These are phyloP conservation scores for Datisca glomerata DNA, from an alignment of 306 rosid genomes.

Conservation along the genomic window DNA sequence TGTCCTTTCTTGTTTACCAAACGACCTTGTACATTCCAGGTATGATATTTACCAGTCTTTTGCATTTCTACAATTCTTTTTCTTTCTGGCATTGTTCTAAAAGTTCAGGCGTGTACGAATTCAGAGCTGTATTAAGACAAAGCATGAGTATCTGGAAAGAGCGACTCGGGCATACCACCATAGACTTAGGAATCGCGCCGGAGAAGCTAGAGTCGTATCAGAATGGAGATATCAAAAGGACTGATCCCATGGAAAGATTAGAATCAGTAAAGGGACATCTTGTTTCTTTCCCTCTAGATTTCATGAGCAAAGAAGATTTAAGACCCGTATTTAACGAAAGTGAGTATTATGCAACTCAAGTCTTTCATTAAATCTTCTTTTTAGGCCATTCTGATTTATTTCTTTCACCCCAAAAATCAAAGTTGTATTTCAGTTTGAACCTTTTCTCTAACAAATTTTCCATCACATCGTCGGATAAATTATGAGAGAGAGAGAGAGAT, in stretches of 20 bases:
- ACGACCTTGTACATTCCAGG: slow-evolving; percentile 84
- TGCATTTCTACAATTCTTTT: too few relatives aligned
- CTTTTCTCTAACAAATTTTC: not conserved
- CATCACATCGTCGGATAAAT: not conserved
- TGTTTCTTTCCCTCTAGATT: slow-evolving; percentile 83
- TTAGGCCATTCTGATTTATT: too few relatives aligned
- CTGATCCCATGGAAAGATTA: slow-evolving; percentile 62
- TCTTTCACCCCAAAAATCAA: not conserved
- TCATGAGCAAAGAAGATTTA: slow-evolving; percentile 83
- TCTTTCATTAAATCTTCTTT: slow-evolving; percentile 36
- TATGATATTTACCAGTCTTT: too few relatives aligned
- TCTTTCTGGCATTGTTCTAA: not conserved
- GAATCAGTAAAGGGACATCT: slow-evolving; percentile 69
- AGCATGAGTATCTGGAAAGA: slow-evolving; percentile 57
- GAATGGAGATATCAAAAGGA: slow-evolving; percentile 39
- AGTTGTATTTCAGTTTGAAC: not conserved
- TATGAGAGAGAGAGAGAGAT: not conserved
- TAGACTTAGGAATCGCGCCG: slow-evolving; percentile 89
- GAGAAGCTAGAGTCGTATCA: slow-evolving; percentile 38
- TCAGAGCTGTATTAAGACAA: slow-evolving; percentile 80
- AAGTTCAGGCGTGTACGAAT: not conserved
- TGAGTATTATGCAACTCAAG: slow-evolving; percentile 86
- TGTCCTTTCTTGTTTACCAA: slow-evolving; percentile 83
- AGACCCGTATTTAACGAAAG: slow-evolving; percentile 91
- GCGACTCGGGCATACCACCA: slow-evolving; percentile 63